Evolutionary conservation across 148 eudicot genomes (phyloP).

Genomic region (Fagopyrum tataricum): DNA sequence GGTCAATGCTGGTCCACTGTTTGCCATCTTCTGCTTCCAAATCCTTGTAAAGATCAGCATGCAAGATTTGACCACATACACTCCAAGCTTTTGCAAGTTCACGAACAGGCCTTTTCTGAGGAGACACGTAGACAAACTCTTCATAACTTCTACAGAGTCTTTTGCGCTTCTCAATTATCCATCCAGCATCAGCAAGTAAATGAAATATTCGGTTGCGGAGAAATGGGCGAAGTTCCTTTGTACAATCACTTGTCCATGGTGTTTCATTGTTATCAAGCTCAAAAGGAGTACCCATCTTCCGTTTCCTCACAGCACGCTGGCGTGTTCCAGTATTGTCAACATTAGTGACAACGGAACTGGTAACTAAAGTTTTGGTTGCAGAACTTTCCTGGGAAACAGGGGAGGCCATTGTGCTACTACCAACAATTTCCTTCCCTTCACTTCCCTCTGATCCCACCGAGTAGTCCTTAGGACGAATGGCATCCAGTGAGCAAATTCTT

Average conservation of each 20-base stretch:
- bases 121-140: slow-evolving; percentile 58
- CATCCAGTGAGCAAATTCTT: slow-evolving; percentile 23
- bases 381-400: slow-evolving; percentile 81
- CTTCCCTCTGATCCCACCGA: slow-evolving; percentile 39
- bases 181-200: slow-evolving; percentile 63
- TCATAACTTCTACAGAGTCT: slow-evolving; percentile 49
- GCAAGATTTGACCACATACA: slow-evolving; percentile 56
- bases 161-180: slow-evolving; percentile 64
- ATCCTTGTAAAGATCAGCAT: slow-evolving; percentile 24
- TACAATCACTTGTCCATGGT: slow-evolving; percentile 28
- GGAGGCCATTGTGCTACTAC: slow-evolving; percentile 47
- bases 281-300: slow-evolving; percentile 29
- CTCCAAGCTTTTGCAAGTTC: slow-evolving; percentile 72
- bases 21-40: slow-evolving; percentile 28
- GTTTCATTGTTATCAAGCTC: slow-evolving; percentile 32
- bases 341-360: slow-evolving; percentile 21
- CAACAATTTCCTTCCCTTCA: slow-evolving; percentile 44
- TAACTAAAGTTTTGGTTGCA: slow-evolving; percentile 44
- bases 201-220: slow-evolving; percentile 56
- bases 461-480: slow-evolving; percentile 21
- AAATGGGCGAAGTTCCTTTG: slow-evolving; percentile 54
- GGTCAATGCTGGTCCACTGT: slow-evolving; percentile 47
- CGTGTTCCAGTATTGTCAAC: slow-evolving; percentile 23
- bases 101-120: slow-evolving; percentile 66
- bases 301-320: slow-evolving; percentile 25